Evolutionary conservation across 352 stramenopile species (phyloP).

Genomic region (Pythium coloratum): DNA sequence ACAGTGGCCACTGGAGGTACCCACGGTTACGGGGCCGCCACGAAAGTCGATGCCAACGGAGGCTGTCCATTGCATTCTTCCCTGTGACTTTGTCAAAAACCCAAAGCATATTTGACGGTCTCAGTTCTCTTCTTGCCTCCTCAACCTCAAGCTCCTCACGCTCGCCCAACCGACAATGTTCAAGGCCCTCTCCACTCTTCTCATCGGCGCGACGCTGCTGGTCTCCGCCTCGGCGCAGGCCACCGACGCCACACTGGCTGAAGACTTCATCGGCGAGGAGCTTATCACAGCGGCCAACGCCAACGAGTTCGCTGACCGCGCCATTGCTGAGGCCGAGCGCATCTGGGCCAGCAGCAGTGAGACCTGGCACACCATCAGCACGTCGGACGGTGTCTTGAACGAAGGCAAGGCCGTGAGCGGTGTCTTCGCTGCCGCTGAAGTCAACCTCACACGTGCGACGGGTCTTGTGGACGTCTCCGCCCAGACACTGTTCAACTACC

Average conservation of each 20-base stretch:
- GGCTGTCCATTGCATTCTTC: no score
- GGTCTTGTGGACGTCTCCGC: neutral
- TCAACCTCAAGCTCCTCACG: neutral
- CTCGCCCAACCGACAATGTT: neutral
- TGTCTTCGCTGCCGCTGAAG: neutral
- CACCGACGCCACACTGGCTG: neutral
- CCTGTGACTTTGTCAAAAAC: no score
- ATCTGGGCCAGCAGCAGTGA: neutral
- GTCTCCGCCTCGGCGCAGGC: neutral
- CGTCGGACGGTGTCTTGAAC: neutral
- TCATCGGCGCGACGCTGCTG: constrained; percentile 4
- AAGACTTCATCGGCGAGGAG: constrained; percentile 10
- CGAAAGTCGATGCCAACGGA: no score
- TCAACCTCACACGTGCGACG: neutral
- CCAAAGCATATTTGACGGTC: neutral
- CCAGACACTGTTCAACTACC: neutral
- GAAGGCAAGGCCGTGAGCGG: neutral
- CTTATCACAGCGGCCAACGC: constrained; percentile 2
- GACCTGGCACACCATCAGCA: constrained; percentile 1
- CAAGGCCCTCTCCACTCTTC: constrained; percentile 5
- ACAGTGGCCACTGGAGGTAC: no score
- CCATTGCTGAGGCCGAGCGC: constrained; percentile 1
- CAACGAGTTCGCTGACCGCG: constrained; percentile 6
- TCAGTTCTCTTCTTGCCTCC: neutral
- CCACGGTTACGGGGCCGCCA: no score